phyloP scores from a whole-genome alignment of 2,329 filamentous ascomycete genomes.

The Amphichorda felina region DNA sequence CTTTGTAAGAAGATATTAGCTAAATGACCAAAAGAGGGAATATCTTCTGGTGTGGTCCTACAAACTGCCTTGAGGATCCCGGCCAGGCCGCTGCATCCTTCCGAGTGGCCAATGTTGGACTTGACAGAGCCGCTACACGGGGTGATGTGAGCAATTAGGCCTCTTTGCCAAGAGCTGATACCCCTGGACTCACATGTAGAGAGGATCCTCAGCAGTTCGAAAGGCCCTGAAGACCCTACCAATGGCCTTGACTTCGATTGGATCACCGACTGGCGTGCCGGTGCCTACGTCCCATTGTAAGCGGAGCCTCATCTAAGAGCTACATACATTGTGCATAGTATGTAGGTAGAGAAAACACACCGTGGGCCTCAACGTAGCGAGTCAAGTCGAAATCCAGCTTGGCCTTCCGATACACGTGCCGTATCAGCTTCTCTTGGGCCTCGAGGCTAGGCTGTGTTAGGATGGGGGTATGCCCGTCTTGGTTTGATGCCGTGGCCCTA shows the following conservation, averaged over 20 bases:
- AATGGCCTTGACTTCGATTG: constrained; percentile 23
- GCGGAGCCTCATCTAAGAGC: too few species aligned
- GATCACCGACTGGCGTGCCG: constrained; percentile 34
- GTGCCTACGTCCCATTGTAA: too few species aligned
- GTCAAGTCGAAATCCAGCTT: constrained; percentile 12
- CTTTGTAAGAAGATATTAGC: background rate
- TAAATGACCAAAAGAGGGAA: too few species aligned
- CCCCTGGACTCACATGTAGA: background rate
- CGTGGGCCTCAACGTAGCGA: constrained; percentile 8
- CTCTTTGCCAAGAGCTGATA: constrained; percentile 1
- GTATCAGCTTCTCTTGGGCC: constrained; percentile 12
- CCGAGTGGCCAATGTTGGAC: constrained; percentile 8
- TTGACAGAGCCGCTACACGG: constrained; percentile 5
- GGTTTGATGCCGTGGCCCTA: constrained; percentile 10
- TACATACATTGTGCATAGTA: too few species aligned
- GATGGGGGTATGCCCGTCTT: constrained; percentile 27
- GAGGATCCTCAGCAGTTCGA: background rate
- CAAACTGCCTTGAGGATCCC: constrained; percentile 4
- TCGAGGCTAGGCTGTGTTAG: constrained; percentile 17
- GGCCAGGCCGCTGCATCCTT: constrained; percentile 7
- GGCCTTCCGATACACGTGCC: constrained; percentile 13
- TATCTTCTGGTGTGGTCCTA: background rate
- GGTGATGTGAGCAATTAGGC: constrained; percentile 4
- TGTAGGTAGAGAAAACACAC: constrained; percentile 17
- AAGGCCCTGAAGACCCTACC: constrained; percentile 5